phyloP scores from a whole-genome alignment of 331 rosid species.

The Acacia concinna region DNA sequence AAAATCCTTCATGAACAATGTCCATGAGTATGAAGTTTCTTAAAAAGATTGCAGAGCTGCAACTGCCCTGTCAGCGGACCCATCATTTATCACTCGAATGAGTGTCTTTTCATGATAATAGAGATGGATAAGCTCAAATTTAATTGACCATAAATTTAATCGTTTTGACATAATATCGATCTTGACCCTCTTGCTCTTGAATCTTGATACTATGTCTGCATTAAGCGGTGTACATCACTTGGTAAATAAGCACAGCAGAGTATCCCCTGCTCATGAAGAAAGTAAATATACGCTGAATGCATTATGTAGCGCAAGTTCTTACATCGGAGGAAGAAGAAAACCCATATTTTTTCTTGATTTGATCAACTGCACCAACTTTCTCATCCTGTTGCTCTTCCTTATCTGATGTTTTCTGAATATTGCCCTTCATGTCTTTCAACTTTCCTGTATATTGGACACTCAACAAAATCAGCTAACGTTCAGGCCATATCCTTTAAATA shows the following conservation, averaged over 20 bases:
- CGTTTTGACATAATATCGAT: slow-evolving; percentile 9
- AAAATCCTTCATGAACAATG: background rate
- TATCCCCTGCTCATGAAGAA: too few species aligned
- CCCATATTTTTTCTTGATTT: slow-evolving; percentile 86
- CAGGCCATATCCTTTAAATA: background rate
- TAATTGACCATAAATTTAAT: background rate
- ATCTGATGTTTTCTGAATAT: slow-evolving; percentile 50
- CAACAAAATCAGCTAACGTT: slow-evolving; percentile 9
- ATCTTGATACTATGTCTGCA: slow-evolving; percentile 8
- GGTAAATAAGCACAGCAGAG: too few species aligned
- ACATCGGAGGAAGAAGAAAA: slow-evolving; percentile 58
- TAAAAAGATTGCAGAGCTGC: background rate
- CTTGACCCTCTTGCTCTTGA: background rate
- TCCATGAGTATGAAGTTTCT: background rate
- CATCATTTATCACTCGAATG: background rate
- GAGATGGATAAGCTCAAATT: background rate
- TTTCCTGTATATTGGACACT: slow-evolving; percentile 56
- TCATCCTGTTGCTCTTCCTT: slow-evolving; percentile 65
- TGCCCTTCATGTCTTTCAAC: slow-evolving; percentile 66
- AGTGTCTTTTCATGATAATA: background rate
- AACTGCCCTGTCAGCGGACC: background rate
- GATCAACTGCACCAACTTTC: slow-evolving; percentile 58
- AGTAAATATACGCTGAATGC: background rate
- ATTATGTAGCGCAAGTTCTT: slow-evolving; percentile 27
- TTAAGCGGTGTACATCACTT: background rate